phyloP scores from a whole-genome alignment of 495 filamentous ascomycete species.

The Penicillium angulare region DNA sequence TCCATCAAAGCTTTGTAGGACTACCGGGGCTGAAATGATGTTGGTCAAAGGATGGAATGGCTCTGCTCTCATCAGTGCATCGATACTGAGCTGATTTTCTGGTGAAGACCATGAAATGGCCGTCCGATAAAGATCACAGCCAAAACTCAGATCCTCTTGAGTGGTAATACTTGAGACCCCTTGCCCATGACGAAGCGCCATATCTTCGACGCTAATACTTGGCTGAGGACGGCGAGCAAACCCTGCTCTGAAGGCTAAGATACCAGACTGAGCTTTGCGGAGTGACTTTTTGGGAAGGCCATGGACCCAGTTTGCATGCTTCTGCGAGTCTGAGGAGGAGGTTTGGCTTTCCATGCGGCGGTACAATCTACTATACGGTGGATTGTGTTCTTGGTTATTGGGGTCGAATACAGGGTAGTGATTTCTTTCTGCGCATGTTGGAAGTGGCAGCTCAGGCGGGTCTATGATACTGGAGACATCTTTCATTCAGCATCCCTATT shows the following conservation, averaged over 20 bases:
- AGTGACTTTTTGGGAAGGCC: constrained; percentile 30
- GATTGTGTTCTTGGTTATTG: constrained; percentile 36
- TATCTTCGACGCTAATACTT: background rate
- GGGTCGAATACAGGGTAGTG: constrained; percentile 42
- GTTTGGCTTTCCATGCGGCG: constrained; percentile 7
- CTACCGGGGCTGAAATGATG: constrained; percentile 2
- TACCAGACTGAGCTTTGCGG: constrained; percentile 32
- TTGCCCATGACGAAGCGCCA: background rate
- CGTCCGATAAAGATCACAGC: constrained; percentile 31
- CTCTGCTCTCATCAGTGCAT: background rate
- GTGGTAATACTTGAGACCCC: constrained; percentile 24
- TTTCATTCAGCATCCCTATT: background rate
- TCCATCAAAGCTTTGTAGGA: background rate
- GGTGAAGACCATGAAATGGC: constrained; percentile 9
- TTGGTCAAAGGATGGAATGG: background rate
- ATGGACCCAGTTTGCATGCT: constrained; percentile 26
- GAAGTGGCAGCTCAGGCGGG: background rate
- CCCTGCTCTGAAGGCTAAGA: constrained; percentile 31
- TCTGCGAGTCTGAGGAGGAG: constrained; percentile 10
- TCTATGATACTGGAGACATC: constrained; percentile 1
- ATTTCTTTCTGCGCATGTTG: constrained; percentile 29
- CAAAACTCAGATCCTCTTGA: constrained; percentile 34
- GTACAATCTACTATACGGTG: constrained; percentile 8
- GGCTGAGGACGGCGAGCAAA: constrained; percentile 19
- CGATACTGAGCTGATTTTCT: background rate